phyloP scores from a whole-genome alignment of 257 asterid genomes.

The Lavandula angustifolia region DNA sequence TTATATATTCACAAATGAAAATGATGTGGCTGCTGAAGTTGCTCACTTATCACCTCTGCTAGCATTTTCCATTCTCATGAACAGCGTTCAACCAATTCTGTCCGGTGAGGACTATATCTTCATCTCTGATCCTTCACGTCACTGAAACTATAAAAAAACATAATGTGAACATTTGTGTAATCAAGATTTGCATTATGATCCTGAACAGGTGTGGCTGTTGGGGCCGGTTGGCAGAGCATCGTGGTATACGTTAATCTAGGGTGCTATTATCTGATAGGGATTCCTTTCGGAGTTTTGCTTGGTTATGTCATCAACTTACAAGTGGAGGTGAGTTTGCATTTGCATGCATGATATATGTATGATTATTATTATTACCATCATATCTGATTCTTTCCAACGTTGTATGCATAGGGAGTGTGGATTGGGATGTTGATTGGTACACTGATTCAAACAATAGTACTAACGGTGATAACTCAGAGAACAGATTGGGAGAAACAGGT shows the following conservation, averaged over 20 bases:
- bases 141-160: too few species aligned
- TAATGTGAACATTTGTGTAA: too few species aligned
- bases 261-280: constrained; percentile 60
- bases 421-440: constrained; percentile 63
- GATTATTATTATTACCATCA: neutral
- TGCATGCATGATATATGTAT: neutral
- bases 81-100: constrained; percentile 64
- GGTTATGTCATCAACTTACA: constrained; percentile 53
- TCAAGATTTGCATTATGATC: neutral
- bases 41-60: constrained; percentile 54
- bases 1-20: constrained; percentile 52
- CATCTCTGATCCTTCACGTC: too few species aligned
- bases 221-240: constrained; percentile 64
- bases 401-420: constrained; percentile 58
- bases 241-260: constrained; percentile 61
- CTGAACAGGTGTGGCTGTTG: constrained; percentile 60
- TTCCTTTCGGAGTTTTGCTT: constrained; percentile 56
- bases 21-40: constrained; percentile 46
- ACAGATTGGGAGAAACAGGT: constrained; percentile 71
- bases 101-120: constrained; percentile 39
- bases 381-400: too few species aligned
- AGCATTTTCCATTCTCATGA: constrained; percentile 59
- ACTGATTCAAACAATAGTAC: constrained; percentile 48
- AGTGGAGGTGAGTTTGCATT: constrained; percentile 43
- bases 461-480: constrained; percentile 42